Conservation (phyloP, 2,329 filamentous ascomycete species). For the Apiospora pterosperma region DNA sequence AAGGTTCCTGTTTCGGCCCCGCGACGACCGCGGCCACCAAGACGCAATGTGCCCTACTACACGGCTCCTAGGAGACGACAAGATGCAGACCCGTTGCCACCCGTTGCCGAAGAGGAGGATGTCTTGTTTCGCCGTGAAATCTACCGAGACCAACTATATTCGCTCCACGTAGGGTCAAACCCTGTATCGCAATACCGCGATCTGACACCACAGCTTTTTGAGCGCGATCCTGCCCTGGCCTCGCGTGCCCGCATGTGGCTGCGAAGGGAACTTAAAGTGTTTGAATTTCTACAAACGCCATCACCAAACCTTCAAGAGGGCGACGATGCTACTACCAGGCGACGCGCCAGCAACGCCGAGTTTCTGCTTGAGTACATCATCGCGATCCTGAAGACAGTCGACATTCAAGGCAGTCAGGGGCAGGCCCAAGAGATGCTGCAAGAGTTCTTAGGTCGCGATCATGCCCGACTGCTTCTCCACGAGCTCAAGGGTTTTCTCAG, state of each 20-base stretch:
- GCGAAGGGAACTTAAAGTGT: slow-evolving; percentile 79
- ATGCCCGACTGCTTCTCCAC: slow-evolving; percentile 76
- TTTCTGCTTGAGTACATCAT: slow-evolving; percentile 85
- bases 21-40: neutral
- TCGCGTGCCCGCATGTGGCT: slow-evolving; percentile 79
- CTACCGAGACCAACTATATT: slow-evolving; percentile 71
- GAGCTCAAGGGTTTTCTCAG: slow-evolving; percentile 80
- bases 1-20: neutral
- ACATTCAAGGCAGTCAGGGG: slow-evolving; percentile 74
- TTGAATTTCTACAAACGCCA: slow-evolving; percentile 60
- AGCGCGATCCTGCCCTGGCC: slow-evolving; percentile 61
- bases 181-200: slow-evolving; percentile 72
- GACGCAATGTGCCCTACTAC: slow-evolving; percentile 7
- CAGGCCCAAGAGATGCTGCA: slow-evolving; percentile 75
- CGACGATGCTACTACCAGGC: slow-evolving; percentile 24
- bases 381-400: slow-evolving; percentile 77
- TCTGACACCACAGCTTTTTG: slow-evolving; percentile 65
- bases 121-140: slow-evolving; percentile 64
- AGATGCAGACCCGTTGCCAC: neutral
- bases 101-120: slow-evolving; percentile 26
- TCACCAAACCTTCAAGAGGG: slow-evolving; percentile 15
- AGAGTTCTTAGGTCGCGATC: slow-evolving; percentile 73
- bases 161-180: slow-evolving; percentile 80
- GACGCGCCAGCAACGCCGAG: slow-evolving; percentile 68
- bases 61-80: neutral